Evolutionary conservation across 805 yeast genomes (phyloP), one percentile per base, ranked within the genome.

Genomic region (Candida quercuum): DNA sequence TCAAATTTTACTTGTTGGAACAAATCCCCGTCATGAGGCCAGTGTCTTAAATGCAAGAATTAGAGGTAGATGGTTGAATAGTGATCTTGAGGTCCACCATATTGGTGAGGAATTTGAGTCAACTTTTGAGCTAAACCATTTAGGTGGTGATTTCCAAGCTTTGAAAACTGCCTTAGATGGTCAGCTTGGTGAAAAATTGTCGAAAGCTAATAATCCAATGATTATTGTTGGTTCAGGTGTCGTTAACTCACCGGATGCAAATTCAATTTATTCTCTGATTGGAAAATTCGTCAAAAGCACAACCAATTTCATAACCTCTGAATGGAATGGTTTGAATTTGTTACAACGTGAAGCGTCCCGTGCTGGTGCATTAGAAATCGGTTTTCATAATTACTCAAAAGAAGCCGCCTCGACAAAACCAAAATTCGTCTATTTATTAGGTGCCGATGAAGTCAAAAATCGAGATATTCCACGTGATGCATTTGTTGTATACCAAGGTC

Each of bases 1-100:
- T 56, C 86, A 76, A 49, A 80, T 86, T 44, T 69, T 86, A 54
- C 70, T 86, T 42, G 75, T 86, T 40, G 95, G 95, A 45, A 78
- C 95, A 32, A 86, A 86, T 68, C 94, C 95, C 41, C 75, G 95
- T 57, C 87, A 74, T 57, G 95, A 86, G 67, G 95, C 95, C 41
- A 87, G 95, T 30, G 94, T 86, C 14, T 70, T 86, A 52, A 86
- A 86, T 61, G 76, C 91, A 29, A 76, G 94, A 63, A 80, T 86
- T 51, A 77, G 95, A 70, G 81, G 78, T 59, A 78, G 73, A 43
- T 86, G 91, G 93, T 68, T 86, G 56, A 68, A 80, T 49, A 72
- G 78, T 27, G 65, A 71, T 49, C 71, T 84, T 53, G 83, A 84
- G 49, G 66, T 86, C 45, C 79, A 79, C 45, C 78, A 77, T 29